phyloP scores from a whole-genome alignment of 1,284 basidiomycete genomes.

The Mixia osmundae region DNA sequence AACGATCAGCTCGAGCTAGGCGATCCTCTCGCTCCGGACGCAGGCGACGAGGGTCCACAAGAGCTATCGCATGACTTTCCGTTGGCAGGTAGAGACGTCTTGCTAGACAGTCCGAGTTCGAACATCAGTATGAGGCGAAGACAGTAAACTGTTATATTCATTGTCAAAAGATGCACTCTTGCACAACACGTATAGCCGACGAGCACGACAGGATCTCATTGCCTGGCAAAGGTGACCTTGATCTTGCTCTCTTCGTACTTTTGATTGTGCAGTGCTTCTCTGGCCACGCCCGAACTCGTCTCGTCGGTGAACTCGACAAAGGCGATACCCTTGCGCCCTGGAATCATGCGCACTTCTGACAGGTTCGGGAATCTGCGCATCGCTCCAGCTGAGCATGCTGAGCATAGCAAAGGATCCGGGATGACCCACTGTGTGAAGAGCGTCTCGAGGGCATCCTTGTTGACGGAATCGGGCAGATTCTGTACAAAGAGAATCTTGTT shows the following conservation, averaged over 20 bases:
- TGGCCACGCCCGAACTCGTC: conserved; percentile 59
- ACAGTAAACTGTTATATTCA: no score
- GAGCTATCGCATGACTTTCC: no score
- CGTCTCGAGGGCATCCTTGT: conserved; percentile 64
- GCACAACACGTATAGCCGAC: no score
- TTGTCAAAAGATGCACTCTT: no score
- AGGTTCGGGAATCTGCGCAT: conserved; percentile 58
- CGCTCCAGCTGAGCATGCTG: conserved; percentile 7
- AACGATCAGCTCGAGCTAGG: no score
- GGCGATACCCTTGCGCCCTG: conserved; percentile 81
- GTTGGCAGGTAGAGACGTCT: no score
- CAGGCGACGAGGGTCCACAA: no score
- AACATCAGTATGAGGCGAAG: no score
- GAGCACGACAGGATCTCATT: no score
- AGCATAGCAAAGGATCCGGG: conserved; percentile 1
- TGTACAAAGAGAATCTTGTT: conserved; percentile 98
- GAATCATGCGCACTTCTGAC: conserved; percentile 85
- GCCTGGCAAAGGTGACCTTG: conserved; percentile 35
- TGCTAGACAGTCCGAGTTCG: no score
- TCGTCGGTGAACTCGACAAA: conserved; percentile 92
- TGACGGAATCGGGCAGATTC: conserved; percentile 65
- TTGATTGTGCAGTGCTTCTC: conserved; percentile 87
- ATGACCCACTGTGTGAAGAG: conserved; percentile 58
- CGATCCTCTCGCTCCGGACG: no score
- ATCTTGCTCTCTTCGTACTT: conserved; percentile 75